Percentiles rank a stretch among this genome's conserved stretches.
Conservation (phyloP, 129 eudicot genomes). For the Lonicera japonica region DNA sequence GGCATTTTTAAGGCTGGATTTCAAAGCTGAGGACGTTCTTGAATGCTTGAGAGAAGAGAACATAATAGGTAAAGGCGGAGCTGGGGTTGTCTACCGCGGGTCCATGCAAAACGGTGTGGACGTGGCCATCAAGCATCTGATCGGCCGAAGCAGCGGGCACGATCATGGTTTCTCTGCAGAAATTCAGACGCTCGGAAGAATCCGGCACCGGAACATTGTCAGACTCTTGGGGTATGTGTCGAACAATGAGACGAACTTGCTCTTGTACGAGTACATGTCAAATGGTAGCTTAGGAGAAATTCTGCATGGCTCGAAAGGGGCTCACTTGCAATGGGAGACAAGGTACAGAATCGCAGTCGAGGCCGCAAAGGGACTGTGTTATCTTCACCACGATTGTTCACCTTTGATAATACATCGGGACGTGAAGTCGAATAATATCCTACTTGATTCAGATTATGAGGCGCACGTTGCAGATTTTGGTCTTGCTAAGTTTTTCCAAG, state of each 20-base stretch:
- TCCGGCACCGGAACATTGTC: conserved; percentile 36
- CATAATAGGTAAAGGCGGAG: conserved; percentile 90
- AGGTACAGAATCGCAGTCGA: background rate
- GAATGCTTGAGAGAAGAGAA: conserved; percentile 79
- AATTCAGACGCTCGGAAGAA: conserved; percentile 73
- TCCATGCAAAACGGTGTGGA: conserved; percentile 65
- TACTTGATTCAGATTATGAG: conserved; percentile 77
- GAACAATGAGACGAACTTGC: background rate
- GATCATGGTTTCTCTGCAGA: conserved; percentile 54
- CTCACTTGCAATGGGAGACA: background rate
- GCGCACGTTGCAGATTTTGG: conserved; percentile 99
- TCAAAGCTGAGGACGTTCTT: conserved; percentile 66
- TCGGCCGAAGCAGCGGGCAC: conserved; percentile 15
- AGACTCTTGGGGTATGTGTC: background rate
- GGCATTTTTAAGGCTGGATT: conserved; percentile 63
- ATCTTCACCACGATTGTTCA: background rate
- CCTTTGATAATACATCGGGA: conserved; percentile 51
- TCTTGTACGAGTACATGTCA: background rate
- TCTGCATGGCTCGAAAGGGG: background rate
- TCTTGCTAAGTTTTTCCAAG: conserved; percentile 75
- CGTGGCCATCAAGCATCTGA: conserved; percentile 64
- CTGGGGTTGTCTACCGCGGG: conserved; percentile 83
- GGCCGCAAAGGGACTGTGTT: background rate
- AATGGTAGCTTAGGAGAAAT: background rate
- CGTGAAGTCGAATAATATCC: conserved; percentile 77